Evolutionary conservation across 768 basidiomycete genomes (phyloP).

Genomic region (Tricholoma saponaceum): DNA sequence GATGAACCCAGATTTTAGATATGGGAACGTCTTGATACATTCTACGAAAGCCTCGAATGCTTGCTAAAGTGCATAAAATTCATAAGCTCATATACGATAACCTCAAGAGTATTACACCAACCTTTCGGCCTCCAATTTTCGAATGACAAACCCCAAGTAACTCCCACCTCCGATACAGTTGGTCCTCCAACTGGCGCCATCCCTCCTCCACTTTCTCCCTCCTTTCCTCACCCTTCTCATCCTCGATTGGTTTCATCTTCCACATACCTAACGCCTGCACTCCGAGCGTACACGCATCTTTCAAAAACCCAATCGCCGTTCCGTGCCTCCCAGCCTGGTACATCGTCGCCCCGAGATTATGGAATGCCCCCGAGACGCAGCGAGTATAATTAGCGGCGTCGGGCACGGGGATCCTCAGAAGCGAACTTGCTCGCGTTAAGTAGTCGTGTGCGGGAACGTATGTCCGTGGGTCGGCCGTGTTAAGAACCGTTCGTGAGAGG

Average conservation of each 20-base stretch:
- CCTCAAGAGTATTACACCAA: slow-evolving; percentile 25
- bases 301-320: slow-evolving; percentile 64
- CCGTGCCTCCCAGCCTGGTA: slow-evolving; percentile 63
- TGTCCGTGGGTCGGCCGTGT: slow-evolving; percentile 37
- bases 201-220: slow-evolving; percentile 25
- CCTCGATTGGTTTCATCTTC: slow-evolving; percentile 1
- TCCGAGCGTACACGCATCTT: slow-evolving; percentile 56
- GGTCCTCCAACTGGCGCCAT: slow-evolving; percentile 62
- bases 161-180: slow-evolving; percentile 74
- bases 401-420: slow-evolving; percentile 24
- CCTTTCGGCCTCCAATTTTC: slow-evolving; percentile 76
- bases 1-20: slow-evolving; percentile 34
- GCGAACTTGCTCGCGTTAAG: slow-evolving; percentile 38
- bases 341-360: slow-evolving; percentile 65
- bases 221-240: not conserved
- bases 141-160: slow-evolving; percentile 73
- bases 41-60: slow-evolving; percentile 55
- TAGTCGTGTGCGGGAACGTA: slow-evolving; percentile 43
- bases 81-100: not conserved
- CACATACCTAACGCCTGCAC: slow-evolving; percentile 37
- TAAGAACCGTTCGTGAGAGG: slow-evolving; percentile 43
- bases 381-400: slow-evolving; percentile 55
- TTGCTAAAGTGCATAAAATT: slow-evolving; percentile 34
- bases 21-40: slow-evolving; percentile 53
- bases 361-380: slow-evolving; percentile 68